Evolutionary conservation across 2,329 filamentous ascomycete genomes (phyloP), one percentile per base, ranked within the genome.

Genomic region (Elsinoe perseae): DNA sequence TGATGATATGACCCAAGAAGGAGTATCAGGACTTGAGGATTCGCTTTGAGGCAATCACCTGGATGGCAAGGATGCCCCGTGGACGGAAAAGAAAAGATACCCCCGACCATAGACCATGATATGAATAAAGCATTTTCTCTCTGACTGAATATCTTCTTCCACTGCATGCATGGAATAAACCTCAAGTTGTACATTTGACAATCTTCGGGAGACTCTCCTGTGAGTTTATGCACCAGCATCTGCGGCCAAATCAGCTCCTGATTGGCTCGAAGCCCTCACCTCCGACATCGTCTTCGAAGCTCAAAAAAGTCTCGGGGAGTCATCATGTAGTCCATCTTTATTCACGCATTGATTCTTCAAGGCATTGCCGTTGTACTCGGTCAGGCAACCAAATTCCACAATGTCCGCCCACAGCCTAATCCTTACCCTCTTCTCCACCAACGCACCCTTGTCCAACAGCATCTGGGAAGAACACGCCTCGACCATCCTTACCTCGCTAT

Each of bases 391-490:
- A 14, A 14, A 8, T 30, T 4, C 43, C 25, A 32, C 9, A n/a
- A 30, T 27, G 9, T 16, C 38, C 21, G 20, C 32, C 32, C 9
- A 32, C 46, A 53, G n/a, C 36, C 5, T 25, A 25, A 18, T 54
- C 34, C 34, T 54, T 54, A 53, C 57, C n/a, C n/a, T 58, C 34
- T 43, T 50, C 32, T 30, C 46, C 43, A 46, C 56, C 34, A 50
- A 56, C 18, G 56, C n/a, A 23, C 23, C 36, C 20, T 16, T 30
- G 25, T 40, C 55, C 46, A 42, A 32, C n/a, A 23, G 48, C 23
- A 44, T 43, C 50, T 38, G 42, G 34, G 20, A 16, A 14, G 7
- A 21, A 3, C 44, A 57, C 25, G 12, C 54, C 44, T 12, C 25
- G 4, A 12, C 9, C 20, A 10, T 43, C 48, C 28, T 34, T 23